phyloP scores from a whole-genome alignment of 139 green algal species.

The Axilococcus clingmanii region DNA sequence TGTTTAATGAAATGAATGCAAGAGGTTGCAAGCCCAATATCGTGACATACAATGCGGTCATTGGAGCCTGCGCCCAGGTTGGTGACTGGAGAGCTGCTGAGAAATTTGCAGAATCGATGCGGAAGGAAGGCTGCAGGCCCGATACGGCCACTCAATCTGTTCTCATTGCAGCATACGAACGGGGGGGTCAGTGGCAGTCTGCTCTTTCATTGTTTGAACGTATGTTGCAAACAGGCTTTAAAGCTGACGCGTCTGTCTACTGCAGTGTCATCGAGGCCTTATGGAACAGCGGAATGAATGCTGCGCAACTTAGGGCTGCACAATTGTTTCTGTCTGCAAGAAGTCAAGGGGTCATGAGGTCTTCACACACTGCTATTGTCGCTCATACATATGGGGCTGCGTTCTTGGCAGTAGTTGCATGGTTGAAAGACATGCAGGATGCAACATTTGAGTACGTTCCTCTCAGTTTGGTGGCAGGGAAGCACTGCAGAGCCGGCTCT shows the following conservation, averaged over 20 bases:
- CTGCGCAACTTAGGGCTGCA: slow-evolving; percentile 29
- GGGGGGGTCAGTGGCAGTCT: slow-evolving; percentile 17
- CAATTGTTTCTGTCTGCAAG: slow-evolving; percentile 6
- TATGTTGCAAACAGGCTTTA: slow-evolving; percentile 14
- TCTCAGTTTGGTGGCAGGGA: too few relatives aligned
- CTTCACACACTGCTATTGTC: slow-evolving; percentile 6
- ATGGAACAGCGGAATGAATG: slow-evolving; percentile 57
- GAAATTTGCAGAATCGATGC: slow-evolving; percentile 75
- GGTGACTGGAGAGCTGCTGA: slow-evolving; percentile 56
- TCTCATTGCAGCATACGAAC: slow-evolving; percentile 51
- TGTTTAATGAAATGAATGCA: slow-evolving; percentile 64
- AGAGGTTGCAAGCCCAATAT: slow-evolving; percentile 53
- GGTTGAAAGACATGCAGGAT: slow-evolving; percentile 14
- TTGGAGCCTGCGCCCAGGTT: slow-evolving; percentile 16
- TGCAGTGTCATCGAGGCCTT: slow-evolving; percentile 67
- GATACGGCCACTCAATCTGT: slow-evolving; percentile 67
- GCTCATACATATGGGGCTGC: slow-evolving; percentile 13
- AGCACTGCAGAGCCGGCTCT: slow-evolving; percentile 3
- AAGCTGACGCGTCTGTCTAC: slow-evolving; percentile 63
- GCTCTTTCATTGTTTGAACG: slow-evolving; percentile 13
- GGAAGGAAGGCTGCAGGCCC: slow-evolving; percentile 44
- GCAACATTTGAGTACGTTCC: background rate
- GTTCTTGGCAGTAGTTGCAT: slow-evolving; percentile 8
- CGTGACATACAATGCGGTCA: slow-evolving; percentile 42
- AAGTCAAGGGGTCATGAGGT: slow-evolving; percentile 11